Evolutionary conservation across 2,329 filamentous ascomycete genomes (phyloP).

Genomic region (Fusarium brachygibbosum): DNA sequence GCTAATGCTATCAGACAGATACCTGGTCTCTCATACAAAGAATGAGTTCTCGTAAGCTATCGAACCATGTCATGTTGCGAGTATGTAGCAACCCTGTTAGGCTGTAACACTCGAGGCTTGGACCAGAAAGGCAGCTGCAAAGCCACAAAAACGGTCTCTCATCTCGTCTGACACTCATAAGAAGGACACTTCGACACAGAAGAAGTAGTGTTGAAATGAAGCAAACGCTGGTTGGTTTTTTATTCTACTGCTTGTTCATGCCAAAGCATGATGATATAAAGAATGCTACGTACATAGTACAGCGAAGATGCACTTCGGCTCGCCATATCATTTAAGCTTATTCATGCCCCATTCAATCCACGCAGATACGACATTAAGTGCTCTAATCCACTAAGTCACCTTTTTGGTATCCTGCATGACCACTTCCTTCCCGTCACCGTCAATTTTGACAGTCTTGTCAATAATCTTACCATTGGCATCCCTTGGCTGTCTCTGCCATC

Average conservation of each 20-base stretch:
- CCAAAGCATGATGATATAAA: constrained; percentile 5
- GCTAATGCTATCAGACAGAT: constrained; percentile 15
- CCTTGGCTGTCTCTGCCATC: constrained; percentile 80
- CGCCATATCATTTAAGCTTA: constrained; percentile 18
- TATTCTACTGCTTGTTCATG: constrained; percentile 15
- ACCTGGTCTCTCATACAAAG: constrained; percentile 8
- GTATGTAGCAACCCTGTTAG: constrained; percentile 13
- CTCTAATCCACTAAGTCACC: constrained; percentile 14
- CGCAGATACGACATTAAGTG: constrained; percentile 7
- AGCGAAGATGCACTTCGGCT: constrained; percentile 18
- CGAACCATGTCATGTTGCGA: constrained; percentile 22
- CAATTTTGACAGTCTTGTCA: constrained; percentile 24
- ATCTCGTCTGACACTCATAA: neutral
- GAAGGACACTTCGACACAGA: neutral
- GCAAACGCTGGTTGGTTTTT: constrained; percentile 1
- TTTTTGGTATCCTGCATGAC: constrained; percentile 26
- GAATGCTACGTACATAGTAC: constrained; percentile 15
- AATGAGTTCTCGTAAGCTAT: constrained; percentile 16
- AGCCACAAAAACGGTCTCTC: constrained; percentile 16
- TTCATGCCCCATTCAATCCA: constrained; percentile 9
- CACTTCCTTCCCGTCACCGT: constrained; percentile 27
- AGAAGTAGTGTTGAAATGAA: neutral
- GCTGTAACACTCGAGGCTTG: constrained; percentile 18
- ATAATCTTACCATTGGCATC: constrained; percentile 60
- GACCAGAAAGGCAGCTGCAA: constrained; percentile 34